These are phyloP conservation scores for Venturia oleaginea DNA, from an alignment of 2,329 filamentous ascomycete genomes.

Conservation along the genomic window DNA sequence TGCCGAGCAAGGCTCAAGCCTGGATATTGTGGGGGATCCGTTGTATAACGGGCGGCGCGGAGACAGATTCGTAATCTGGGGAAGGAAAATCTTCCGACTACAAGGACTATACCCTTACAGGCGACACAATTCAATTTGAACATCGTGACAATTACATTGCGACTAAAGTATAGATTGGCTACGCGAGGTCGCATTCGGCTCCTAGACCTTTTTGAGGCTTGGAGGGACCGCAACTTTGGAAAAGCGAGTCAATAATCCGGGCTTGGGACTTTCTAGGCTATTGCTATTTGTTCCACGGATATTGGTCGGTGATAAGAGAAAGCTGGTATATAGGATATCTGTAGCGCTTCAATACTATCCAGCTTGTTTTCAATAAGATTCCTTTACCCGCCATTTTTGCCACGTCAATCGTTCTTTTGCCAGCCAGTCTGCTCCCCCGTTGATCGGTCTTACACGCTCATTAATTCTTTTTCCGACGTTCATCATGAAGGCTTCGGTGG, in stretches of 20 bases:
- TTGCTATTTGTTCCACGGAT: background rate
- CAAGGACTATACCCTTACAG: background rate
- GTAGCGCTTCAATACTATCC: background rate
- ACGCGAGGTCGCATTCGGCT: background rate
- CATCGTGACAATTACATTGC: constrained; percentile 3
- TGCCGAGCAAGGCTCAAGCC: background rate
- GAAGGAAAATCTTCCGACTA: background rate
- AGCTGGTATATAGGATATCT: background rate
- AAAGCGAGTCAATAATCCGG: background rate
- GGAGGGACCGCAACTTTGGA: background rate
- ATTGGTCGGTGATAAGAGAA: background rate
- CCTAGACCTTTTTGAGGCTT: background rate
- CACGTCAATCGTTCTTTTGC: background rate
- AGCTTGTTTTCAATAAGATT: background rate
- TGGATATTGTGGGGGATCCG: background rate
- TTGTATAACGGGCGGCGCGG: background rate
- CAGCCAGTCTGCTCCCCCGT: background rate
- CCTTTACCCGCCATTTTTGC: background rate
- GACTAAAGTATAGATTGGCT: background rate
- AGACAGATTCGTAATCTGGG: background rate
- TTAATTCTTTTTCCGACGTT: background rate
- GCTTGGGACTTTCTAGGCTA: background rate
- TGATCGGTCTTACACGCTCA: background rate
- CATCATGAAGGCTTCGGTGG: background rate
- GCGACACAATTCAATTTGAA: background rate